Conservation (phyloP, 768 basidiomycete genomes). For the Rhizopogon roseolus region DNA sequence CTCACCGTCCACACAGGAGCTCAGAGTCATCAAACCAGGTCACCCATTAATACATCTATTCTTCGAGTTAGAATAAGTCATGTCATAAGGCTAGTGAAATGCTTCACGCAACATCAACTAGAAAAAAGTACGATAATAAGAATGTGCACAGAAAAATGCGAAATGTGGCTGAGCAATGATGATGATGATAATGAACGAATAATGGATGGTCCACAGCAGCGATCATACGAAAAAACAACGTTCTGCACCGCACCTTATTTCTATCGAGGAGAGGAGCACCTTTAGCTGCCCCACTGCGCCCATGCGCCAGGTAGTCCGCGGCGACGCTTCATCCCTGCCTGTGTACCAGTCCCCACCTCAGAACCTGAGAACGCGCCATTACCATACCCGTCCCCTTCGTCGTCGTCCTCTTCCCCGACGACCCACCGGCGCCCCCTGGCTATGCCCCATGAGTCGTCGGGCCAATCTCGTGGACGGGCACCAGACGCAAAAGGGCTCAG, state of each 20-base stretch:
- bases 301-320: conserved; percentile 29
- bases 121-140: background rate
- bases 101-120: background rate
- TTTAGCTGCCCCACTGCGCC: conserved; percentile 21
- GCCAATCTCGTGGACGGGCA: conserved; percentile 10
- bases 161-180: too few relatives aligned
- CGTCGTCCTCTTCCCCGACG: conserved; percentile 21
- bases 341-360: conserved; percentile 7
- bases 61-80: background rate
- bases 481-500: conserved; percentile 10
- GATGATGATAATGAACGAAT: too few relatives aligned
- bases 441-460: conserved; percentile 16
- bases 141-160: background rate
- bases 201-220: conserved; percentile 2
- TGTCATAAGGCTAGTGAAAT: background rate
- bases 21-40: conserved; percentile 48
- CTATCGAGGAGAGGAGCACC: too few relatives aligned
- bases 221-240: too few relatives aligned
- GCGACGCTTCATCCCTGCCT: conserved; percentile 22
- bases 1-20: conserved; percentile 25
- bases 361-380: conserved; percentile 18
- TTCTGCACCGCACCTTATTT: too few relatives aligned
- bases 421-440: conserved; percentile 20
- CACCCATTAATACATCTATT: background rate
- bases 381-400: conserved; percentile 22